Percentiles rank a stretch among this genome's conserved stretches.
Evolutionary conservation across 2,329 filamentous ascomycete species (phyloP).

Genomic region (Exophiala sp.): DNA sequence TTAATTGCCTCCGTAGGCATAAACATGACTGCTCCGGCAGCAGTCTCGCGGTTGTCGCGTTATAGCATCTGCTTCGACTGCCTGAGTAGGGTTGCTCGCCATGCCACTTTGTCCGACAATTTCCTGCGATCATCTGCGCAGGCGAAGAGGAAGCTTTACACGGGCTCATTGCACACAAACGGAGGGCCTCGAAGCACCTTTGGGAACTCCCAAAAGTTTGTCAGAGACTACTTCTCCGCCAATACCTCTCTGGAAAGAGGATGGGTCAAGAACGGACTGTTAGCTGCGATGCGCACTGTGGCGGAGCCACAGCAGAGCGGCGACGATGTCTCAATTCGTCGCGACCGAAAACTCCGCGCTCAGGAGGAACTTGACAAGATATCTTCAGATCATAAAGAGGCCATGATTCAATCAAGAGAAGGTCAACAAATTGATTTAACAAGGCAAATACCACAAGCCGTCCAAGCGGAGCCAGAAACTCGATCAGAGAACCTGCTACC

Average conservation of each 20-base stretch:
- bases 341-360: not conserved
- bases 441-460: not conserved
- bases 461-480: not conserved
- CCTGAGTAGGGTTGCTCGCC: slow-evolving; percentile 11
- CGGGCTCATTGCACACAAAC: slow-evolving; percentile 5
- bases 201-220: slow-evolving; percentile 21
- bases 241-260: slow-evolving; percentile 28
- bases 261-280: slow-evolving; percentile 27
- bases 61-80: slow-evolving; percentile 17
- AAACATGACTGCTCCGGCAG: slow-evolving; percentile 21
- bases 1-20: slow-evolving; percentile 9
- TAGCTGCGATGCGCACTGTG: slow-evolving; percentile 23
- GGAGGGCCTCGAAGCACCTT: slow-evolving; percentile 5
- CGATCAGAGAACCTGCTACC: slow-evolving; percentile 18
- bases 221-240: slow-evolving; percentile 30
- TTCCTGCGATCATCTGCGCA: slow-evolving; percentile 21
- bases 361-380: slow-evolving; percentile 11
- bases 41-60: slow-evolving; percentile 18
- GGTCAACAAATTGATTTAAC: not conserved
- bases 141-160: slow-evolving; percentile 25
- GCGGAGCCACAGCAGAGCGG: slow-evolving; percentile 8
- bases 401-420: not conserved
- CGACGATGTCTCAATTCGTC: not conserved
- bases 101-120: slow-evolving; percentile 7
- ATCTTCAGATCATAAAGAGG: slow-evolving; percentile 5